phyloP scores from a whole-genome alignment of 1,139 yeast species.

The Lodderomyces pseudojiufengensis region DNA sequence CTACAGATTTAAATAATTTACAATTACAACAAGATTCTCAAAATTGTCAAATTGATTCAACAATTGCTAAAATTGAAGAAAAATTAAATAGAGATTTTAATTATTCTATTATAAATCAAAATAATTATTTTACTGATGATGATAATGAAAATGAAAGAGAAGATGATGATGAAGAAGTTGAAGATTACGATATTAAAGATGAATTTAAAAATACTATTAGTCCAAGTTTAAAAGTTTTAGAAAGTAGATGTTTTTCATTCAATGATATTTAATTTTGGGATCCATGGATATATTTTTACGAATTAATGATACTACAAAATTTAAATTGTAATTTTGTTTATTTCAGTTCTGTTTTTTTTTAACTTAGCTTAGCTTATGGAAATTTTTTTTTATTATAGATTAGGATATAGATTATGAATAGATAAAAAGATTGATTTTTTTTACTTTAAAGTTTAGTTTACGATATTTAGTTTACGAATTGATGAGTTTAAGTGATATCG shows the following conservation, averaged over 20 bases:
- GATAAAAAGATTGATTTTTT: too few species aligned
- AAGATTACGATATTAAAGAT: not conserved
- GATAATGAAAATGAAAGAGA: not conserved
- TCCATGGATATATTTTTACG: not conserved
- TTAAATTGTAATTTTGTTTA: too few species aligned
- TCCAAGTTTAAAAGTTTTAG: slow-evolving; percentile 22
- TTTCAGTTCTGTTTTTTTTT: too few species aligned
- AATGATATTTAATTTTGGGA: slow-evolving; percentile 16
- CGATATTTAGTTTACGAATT: too few species aligned
- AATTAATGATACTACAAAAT: too few species aligned
- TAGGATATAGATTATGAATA: too few species aligned
- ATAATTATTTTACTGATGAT: not conserved
- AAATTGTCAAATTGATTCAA: slow-evolving; percentile 31
- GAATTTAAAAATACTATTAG: slow-evolving; percentile 14
- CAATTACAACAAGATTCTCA: slow-evolving; percentile 35
- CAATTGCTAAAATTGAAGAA: slow-evolving; percentile 30
- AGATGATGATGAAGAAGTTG: not conserved
- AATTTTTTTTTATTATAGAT: too few species aligned
- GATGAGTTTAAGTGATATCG: too few species aligned
- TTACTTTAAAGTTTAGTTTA: too few species aligned
- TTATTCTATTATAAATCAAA: slow-evolving; percentile 19
- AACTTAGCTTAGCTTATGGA: too few species aligned
- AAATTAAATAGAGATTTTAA: slow-evolving; percentile 26
- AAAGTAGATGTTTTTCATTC: slow-evolving; percentile 25
- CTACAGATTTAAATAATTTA: slow-evolving; percentile 40